Conservation (phyloP, 169 alveolate species). For the Cryptosporidium muris region DNA sequence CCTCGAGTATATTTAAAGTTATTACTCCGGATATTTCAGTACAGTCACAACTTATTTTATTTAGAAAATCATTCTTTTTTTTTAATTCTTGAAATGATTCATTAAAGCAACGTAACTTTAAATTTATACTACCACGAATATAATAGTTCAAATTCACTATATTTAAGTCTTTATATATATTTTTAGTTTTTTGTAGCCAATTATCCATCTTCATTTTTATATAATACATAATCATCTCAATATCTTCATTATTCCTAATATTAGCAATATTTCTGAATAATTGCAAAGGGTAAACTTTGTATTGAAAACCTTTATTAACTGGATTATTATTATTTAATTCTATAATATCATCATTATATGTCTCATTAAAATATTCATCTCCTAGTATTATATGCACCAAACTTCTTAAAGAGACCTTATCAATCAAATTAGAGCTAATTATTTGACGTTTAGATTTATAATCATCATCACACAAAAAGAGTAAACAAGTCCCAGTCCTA, state of each 20-base stretch:
- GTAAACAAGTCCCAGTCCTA: constrained; percentile 14
- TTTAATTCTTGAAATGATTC: constrained; percentile 14
- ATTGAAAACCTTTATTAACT: background rate
- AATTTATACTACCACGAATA: constrained; percentile 44
- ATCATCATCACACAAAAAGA: constrained; percentile 50
- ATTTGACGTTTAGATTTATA: constrained; percentile 42
- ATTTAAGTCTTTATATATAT: background rate
- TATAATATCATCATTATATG: background rate
- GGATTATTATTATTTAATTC: background rate
- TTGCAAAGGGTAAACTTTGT: constrained; percentile 19
- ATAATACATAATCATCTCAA: constrained; percentile 19
- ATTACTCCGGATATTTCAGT: constrained; percentile 57
- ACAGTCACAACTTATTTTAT: background rate
- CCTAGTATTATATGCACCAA: constrained; percentile 31
- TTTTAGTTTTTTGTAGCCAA: background rate
- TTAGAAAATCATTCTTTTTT: constrained; percentile 13
- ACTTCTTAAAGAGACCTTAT: constrained; percentile 41
- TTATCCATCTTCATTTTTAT: constrained; percentile 38
- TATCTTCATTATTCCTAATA: constrained; percentile 22
- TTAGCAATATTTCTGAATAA: constrained; percentile 25
- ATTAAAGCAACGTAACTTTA: constrained; percentile 42
- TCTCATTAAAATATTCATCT: background rate
- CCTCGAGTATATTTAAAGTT: constrained; percentile 33
- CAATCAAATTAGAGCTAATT: constrained; percentile 20
- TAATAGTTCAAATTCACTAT: constrained; percentile 12